phyloP scores from a whole-genome alignment of 768 basidiomycete genomes.

The Psilocybe tampanensis region DNA sequence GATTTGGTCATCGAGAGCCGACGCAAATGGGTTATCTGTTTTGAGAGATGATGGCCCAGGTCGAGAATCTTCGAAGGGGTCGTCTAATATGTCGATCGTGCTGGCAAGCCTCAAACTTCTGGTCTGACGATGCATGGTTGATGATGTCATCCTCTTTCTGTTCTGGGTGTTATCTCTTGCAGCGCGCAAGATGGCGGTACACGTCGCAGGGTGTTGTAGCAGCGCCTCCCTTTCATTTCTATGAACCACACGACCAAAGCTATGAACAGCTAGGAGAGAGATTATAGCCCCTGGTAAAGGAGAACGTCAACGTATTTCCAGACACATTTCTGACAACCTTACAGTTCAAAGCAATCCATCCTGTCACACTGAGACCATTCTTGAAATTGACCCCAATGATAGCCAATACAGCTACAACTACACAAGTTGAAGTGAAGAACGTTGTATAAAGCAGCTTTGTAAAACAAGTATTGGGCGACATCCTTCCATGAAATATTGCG shows the following conservation, averaged over 20 bases:
- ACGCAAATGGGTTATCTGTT: conserved; percentile 13
- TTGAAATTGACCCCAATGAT: conserved; percentile 52
- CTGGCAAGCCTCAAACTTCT: conserved; percentile 16
- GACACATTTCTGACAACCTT: conserved; percentile 18
- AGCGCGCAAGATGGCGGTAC: conserved; percentile 37
- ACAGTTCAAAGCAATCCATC: conserved; percentile 63
- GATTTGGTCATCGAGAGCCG: conserved; percentile 8
- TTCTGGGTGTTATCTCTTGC: conserved; percentile 20
- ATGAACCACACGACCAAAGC: conserved; percentile 58
- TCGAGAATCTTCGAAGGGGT: conserved; percentile 37
- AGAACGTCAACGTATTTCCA: conserved; percentile 12
- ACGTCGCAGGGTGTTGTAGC: conserved; percentile 48
- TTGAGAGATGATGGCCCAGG: conserved; percentile 17
- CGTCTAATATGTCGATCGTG: conserved; percentile 17
- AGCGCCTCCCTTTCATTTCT: conserved; percentile 63
- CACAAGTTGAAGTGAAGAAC: conserved; percentile 49
- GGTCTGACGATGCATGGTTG: conserved; percentile 8
- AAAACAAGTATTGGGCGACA: neutral
- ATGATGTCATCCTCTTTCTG: conserved; percentile 1
- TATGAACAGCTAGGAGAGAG: conserved; percentile 58
- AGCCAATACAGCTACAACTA: conserved; percentile 49
- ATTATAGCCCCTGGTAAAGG: conserved; percentile 50
- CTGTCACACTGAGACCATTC: conserved; percentile 44
- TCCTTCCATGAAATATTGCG: neutral
- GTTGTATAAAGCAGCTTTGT: conserved; percentile 55